Conservation (phyloP, 768 basidiomycete genomes). For the Russula griseocarnosa region DNA sequence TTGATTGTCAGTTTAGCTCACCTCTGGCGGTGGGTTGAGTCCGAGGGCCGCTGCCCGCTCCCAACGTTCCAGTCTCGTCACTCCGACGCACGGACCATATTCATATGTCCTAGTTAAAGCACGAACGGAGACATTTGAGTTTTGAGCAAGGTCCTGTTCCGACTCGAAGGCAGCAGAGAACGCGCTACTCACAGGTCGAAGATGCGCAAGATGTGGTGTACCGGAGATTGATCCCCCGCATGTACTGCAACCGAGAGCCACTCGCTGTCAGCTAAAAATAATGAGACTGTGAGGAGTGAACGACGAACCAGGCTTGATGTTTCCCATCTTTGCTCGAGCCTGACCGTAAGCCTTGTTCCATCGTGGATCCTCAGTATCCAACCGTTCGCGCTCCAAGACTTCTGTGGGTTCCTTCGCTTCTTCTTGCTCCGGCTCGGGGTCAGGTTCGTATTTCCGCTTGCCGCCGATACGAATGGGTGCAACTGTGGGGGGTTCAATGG, state of each 20-base stretch:
- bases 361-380: slow-evolving; percentile 22
- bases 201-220: slow-evolving; percentile 71
- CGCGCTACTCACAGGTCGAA: slow-evolving; percentile 61
- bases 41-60: slow-evolving; percentile 76
- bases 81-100: slow-evolving; percentile 76
- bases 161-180: neutral
- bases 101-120: slow-evolving; percentile 55
- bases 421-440: slow-evolving; percentile 8
- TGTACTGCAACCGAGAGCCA: slow-evolving; percentile 49
- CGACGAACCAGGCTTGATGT: slow-evolving; percentile 27
- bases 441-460: slow-evolving; percentile 23
- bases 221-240: slow-evolving; percentile 51
- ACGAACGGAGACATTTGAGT: slow-evolving; percentile 15
- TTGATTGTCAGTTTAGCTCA: slow-evolving; percentile 33
- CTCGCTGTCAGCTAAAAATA: neutral
- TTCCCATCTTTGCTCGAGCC: slow-evolving; percentile 28
- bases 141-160: neutral
- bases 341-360: slow-evolving; percentile 26
- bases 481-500: slow-evolving; percentile 1
- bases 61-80: slow-evolving; percentile 84
- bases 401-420: neutral
- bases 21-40: slow-evolving; percentile 75
- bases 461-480: slow-evolving; percentile 19
- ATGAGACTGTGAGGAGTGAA: neutral
- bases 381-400: slow-evolving; percentile 10